Percentiles rank a stretch among this genome's conserved stretches.
These are phyloP conservation scores for Alternaria incomplexa DNA, from an alignment of 2,329 filamentous ascomycete species.

Conservation along the genomic window DNA sequence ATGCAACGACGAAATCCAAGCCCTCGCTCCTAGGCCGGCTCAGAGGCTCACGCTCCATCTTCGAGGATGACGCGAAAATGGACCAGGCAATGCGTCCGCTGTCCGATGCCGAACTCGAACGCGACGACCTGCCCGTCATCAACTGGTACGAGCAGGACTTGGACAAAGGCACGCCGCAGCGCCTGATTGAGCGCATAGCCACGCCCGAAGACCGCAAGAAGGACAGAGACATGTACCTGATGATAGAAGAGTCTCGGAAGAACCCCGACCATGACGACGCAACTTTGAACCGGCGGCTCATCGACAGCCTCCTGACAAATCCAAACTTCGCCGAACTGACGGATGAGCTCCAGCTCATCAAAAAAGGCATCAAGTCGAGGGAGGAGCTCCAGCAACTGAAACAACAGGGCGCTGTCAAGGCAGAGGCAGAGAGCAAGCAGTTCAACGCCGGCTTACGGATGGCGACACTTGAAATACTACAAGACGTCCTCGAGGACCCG, in stretches of 20 bases:
- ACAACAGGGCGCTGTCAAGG: slow-evolving; percentile 13
- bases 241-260: slow-evolving; percentile 30
- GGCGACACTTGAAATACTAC: slow-evolving; percentile 27
- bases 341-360: slow-evolving; percentile 36
- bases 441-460: slow-evolving; percentile 22
- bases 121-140: slow-evolving; percentile 28
- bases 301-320: slow-evolving; percentile 38
- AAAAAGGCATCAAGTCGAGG: slow-evolving; percentile 25
- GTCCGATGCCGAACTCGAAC: slow-evolving; percentile 27
- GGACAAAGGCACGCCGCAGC: slow-evolving; percentile 27
- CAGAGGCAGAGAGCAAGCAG: slow-evolving; percentile 21
- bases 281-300: slow-evolving; percentile 30
- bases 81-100: slow-evolving; percentile 18
- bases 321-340: slow-evolving; percentile 39
- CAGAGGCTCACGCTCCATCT: slow-evolving; percentile 4
- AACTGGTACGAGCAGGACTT: slow-evolving; percentile 41
- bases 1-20: slow-evolving; percentile 2
- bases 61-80: slow-evolving; percentile 7
- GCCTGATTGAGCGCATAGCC: slow-evolving; percentile 29
- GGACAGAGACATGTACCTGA: slow-evolving; percentile 28
- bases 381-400: slow-evolving; percentile 22
- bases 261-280: slow-evolving; percentile 40
- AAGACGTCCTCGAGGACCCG: slow-evolving; percentile 39
- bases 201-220: slow-evolving; percentile 32
- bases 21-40: slow-evolving; percentile 1